Evolutionary conservation across 768 basidiomycete species (phyloP).

Genomic region (Termitomyces sp.): DNA sequence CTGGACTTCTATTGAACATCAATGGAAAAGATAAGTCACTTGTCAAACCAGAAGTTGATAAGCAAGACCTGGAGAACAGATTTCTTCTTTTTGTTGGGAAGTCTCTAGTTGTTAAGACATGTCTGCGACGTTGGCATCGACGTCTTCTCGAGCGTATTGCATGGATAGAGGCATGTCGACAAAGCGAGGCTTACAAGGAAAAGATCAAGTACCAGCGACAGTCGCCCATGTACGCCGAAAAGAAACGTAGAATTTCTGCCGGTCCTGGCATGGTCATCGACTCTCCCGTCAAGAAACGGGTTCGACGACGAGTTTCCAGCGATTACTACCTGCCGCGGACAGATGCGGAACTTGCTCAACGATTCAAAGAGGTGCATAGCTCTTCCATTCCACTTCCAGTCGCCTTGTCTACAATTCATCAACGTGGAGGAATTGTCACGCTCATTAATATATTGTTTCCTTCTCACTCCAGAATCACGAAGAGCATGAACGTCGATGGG

Average conservation of each 20-base stretch:
- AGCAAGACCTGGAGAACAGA: conserved; percentile 32
- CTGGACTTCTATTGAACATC: conserved; percentile 7
- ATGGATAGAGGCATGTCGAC: conserved; percentile 59
- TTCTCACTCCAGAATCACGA: conserved; percentile 52
- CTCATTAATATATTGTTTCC: conserved; percentile 14
- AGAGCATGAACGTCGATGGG: conserved; percentile 71
- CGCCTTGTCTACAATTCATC: conserved; percentile 10
- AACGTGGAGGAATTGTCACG: conserved; percentile 12
- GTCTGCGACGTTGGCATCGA: conserved; percentile 43
- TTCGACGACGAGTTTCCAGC: conserved; percentile 31
- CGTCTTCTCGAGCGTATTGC: conserved; percentile 38
- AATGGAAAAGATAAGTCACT: conserved; percentile 19
- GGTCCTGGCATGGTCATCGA: conserved; percentile 12
- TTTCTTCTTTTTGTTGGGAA: conserved; percentile 38
- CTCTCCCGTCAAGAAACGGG: conserved; percentile 32
- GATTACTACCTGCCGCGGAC: conserved; percentile 50
- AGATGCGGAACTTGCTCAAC: conserved; percentile 59
- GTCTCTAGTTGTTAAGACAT: conserved; percentile 32
- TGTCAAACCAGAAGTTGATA: conserved; percentile 23
- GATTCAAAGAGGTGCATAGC: conserved; percentile 61
- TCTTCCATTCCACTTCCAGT: conserved; percentile 12
- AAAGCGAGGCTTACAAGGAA: conserved; percentile 56
- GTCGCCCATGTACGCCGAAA: conserved; percentile 19
- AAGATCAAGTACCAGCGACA: conserved; percentile 30
- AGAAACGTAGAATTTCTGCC: conserved; percentile 27